These are phyloP conservation scores for Sophora flavescens DNA, from an alignment of 306 rosid species.

Conservation along the genomic window DNA sequence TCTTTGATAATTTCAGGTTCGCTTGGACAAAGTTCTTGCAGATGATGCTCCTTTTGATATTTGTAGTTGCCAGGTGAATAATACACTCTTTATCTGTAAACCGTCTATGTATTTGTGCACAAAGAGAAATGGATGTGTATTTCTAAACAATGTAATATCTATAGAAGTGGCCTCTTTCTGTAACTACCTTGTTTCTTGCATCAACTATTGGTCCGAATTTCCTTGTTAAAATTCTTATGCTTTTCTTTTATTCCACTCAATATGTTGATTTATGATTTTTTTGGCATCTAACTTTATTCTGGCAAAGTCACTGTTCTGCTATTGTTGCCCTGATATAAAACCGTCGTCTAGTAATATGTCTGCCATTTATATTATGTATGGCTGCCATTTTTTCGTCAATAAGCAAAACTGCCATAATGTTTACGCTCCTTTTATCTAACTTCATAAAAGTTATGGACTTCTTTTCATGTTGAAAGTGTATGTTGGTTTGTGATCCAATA, in stretches of 20 bases:
- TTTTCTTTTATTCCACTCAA: constrained; percentile 17
- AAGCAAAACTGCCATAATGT: neutral
- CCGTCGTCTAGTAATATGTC: neutral
- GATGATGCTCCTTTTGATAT: constrained; percentile 91
- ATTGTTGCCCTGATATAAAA: constrained; percentile 6
- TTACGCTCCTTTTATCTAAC: neutral
- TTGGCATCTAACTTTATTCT: constrained; percentile 1
- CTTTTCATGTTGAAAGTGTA: constrained; percentile 35
- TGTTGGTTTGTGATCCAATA: constrained; percentile 25
- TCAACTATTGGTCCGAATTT: neutral
- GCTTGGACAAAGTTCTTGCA: constrained; percentile 82
- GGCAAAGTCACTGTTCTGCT: constrained; percentile 23
- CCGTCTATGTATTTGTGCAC: constrained; percentile 10
- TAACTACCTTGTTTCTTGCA: constrained; percentile 27
- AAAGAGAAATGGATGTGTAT: constrained; percentile 1
- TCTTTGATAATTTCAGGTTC: constrained; percentile 63
- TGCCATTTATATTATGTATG: neutral
- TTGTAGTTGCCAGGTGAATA: constrained; percentile 88
- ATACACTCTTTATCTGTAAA: constrained; percentile 32
- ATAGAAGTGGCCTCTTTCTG: neutral
- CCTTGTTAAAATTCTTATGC: constrained; percentile 22
- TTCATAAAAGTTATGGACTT: constrained; percentile 7
- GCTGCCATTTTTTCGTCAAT: neutral
- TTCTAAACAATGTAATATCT: constrained; percentile 5
- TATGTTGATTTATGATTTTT: constrained; percentile 5